Conservation (phyloP, 2,329 filamentous ascomycete genomes). For the Paramyrothecium roridum region DNA sequence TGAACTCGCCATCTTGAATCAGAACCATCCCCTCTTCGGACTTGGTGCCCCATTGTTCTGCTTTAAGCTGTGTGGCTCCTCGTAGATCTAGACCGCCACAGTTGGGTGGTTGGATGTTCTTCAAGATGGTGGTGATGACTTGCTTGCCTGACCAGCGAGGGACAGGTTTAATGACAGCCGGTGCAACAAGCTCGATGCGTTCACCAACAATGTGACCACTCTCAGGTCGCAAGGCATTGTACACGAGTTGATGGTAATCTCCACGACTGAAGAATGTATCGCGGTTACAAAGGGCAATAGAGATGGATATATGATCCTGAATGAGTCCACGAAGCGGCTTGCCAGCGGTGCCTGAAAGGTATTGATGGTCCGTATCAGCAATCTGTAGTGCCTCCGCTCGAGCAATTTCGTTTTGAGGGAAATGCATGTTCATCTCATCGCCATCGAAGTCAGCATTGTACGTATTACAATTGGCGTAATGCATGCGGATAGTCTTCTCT, state of each 20-base stretch:
- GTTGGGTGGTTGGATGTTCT: constrained; percentile 80
- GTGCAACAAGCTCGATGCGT: constrained; percentile 75
- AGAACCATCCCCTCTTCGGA: constrained; percentile 78
- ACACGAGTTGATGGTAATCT: constrained; percentile 92
- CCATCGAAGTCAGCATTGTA: constrained; percentile 99
- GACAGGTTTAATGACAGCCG: constrained; percentile 77
- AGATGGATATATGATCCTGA: constrained; percentile 97
- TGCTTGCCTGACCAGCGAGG: constrained; percentile 95
- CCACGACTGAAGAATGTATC: constrained; percentile 87
- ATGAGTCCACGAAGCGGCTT: constrained; percentile 94
- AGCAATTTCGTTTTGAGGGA: constrained; percentile 94
- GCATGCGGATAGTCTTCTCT: constrained; percentile 98
- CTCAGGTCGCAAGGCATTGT: constrained; percentile 84
- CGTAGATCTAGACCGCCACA: constrained; percentile 76
- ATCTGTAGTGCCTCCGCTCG: constrained; percentile 89
- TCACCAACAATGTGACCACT: constrained; percentile 83
- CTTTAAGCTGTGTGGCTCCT: constrained; percentile 74
- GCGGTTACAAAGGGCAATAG: constrained; percentile 83
- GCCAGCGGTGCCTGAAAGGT: constrained; percentile 88
- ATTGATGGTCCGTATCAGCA: constrained; percentile 96
- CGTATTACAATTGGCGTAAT: constrained; percentile 99
- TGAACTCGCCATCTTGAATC: constrained; percentile 81
- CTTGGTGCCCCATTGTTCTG: constrained; percentile 74
- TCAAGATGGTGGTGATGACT: constrained; percentile 85
- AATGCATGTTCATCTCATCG: constrained; percentile 99